phyloP scores from a whole-genome alignment of 768 basidiomycete species.

The Dioszegia aurantiaca region DNA sequence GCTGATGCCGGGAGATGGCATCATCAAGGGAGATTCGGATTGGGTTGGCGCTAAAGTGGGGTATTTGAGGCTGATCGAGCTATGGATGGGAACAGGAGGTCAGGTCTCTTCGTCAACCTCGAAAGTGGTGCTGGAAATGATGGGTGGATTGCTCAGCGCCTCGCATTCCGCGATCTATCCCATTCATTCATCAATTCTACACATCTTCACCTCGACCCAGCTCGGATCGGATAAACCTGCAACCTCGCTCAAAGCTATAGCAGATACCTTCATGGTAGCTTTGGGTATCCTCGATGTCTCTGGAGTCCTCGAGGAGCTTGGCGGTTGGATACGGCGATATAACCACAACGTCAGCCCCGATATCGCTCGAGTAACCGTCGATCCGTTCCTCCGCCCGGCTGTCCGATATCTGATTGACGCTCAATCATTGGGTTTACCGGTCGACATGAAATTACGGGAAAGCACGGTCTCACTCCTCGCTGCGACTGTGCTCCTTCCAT shows the following conservation, averaged over 20 bases:
- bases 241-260: constrained; percentile 29
- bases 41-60: constrained; percentile 31
- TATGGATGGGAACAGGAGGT: constrained; percentile 35
- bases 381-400: constrained; percentile 30
- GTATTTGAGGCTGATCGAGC: constrained; percentile 37
- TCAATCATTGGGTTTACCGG: constrained; percentile 23
- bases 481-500: constrained; percentile 27
- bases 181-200: constrained; percentile 24
- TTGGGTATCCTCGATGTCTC: constrained; percentile 40
- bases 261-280: constrained; percentile 31
- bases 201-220: constrained; percentile 33
- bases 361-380: constrained; percentile 25
- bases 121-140: constrained; percentile 32
- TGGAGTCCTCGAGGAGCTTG: constrained; percentile 32
- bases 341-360: constrained; percentile 18
- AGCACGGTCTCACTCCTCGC: constrained; percentile 23
- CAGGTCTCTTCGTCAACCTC: constrained; percentile 21
- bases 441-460: constrained; percentile 22
- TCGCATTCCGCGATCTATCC: constrained; percentile 19
- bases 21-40: constrained; percentile 16
- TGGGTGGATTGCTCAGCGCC: constrained; percentile 28
- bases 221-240: constrained; percentile 21
- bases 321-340: constrained; percentile 22
- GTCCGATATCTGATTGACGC: constrained; percentile 21
- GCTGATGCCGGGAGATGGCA: constrained; percentile 25